Evolutionary conservation across 371 early-diverging fungal species (phyloP).

Genomic region (Lichtheimia corymbifera): DNA sequence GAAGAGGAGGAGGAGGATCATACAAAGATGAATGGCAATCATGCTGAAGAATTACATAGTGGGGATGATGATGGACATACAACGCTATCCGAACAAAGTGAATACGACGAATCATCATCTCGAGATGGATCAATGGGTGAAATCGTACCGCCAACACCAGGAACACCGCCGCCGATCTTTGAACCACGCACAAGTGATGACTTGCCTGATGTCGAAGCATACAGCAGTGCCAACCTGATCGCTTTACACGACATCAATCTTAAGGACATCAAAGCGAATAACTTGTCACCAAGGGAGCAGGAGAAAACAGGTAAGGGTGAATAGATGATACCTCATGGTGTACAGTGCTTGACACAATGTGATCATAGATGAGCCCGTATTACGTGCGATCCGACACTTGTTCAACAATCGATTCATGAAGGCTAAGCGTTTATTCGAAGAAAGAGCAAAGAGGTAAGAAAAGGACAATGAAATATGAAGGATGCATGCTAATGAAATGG

Average conservation of each 20-base stretch:
- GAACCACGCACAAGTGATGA: constrained; percentile 27
- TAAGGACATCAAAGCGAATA: constrained; percentile 45
- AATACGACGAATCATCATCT: neutral
- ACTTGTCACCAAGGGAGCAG: constrained; percentile 53
- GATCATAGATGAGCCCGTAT: constrained; percentile 44
- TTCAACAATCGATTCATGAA: constrained; percentile 64
- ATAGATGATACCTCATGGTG: neutral
- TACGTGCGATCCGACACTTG: constrained; percentile 55
- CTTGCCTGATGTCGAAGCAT: constrained; percentile 38
- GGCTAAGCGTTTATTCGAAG: constrained; percentile 47
- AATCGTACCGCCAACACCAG: constrained; percentile 28
- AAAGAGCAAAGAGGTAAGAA: constrained; percentile 22
- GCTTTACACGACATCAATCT: constrained; percentile 39
- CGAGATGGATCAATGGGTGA: constrained; percentile 8
- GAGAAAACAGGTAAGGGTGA: constrained; percentile 45
- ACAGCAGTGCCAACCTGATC: constrained; percentile 41
- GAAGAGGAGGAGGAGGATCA: no score
- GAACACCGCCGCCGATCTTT: constrained; percentile 19
- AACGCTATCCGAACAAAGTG: constrained; percentile 1
- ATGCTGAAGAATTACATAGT: constrained; percentile 14
- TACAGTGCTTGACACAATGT: neutral
- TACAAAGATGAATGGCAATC: neutral
- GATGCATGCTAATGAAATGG: neutral
- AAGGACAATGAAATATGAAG: neutral
- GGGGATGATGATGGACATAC: constrained; percentile 14